Evolutionary conservation across 208 protist species (phyloP), one percentile per base, ranked within the genome.

Genomic region (Acanthamoeba divionensis): DNA sequence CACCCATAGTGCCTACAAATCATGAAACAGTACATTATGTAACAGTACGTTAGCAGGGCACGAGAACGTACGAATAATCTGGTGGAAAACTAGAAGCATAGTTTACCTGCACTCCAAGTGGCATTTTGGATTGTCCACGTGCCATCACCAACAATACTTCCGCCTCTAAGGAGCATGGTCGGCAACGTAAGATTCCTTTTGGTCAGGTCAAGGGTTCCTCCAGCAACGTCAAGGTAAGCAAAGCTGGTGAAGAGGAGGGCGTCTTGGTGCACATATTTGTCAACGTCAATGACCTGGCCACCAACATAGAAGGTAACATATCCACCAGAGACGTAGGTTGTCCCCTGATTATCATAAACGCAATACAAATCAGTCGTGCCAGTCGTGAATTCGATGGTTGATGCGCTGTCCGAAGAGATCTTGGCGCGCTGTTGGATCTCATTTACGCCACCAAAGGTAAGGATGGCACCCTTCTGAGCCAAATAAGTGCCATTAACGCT

Each of bases 341-440:
- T 29, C 15, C 75, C 75, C 24, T 66, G 75, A 41, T 85, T 85
- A 54, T 15, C 47, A 21, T 66, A 85, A 47, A 31, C 15, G 75
- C 75, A 85, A 54, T 85, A 85, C 52, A 85, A 31, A 9, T 63
- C 31, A 54, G 44, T 85, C 18, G 26, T 7, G 29, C 75, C 75
- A 38, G n/a, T 85, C 52, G n/a, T n/a, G 18, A 85, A 85, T 41
- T 85, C 75, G 75, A 85, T 63, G 26, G 75, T 85, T 33, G 75
- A 85, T 36, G 75, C 75, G 12, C 52, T 31, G 29, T 85, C 75
- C 52, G n/a, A 47, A 21, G n/a, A 15, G 26, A 85, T 63, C n/a
- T 47, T 85, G 10, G 75, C 50, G n/a, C n/a, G n/a, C n/a, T n/a
- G n/a, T n/a, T n/a, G n/a, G n/a, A n/a, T n/a, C n/a, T n/a, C n/a